Percentiles rank a stretch among this genome's conserved stretches.
phyloP scores from a whole-genome alignment of 1,284 basidiomycete species.

The Austroboletus novae-zelandiae region DNA sequence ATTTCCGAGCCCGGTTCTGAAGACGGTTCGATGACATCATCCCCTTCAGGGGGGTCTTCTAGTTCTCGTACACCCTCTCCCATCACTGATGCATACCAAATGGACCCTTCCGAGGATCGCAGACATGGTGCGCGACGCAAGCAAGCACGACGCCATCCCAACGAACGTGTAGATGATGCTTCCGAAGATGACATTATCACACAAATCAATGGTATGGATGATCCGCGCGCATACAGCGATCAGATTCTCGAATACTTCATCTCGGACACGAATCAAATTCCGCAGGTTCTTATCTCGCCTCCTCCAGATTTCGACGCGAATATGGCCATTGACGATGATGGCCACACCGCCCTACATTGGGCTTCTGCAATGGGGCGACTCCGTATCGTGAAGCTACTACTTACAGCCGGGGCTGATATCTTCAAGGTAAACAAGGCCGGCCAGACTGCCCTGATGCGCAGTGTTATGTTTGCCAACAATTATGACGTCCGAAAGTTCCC shows the following conservation, averaged over 20 bases:
- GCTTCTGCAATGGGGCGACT: conserved; percentile 99
- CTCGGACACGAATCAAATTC: conserved; percentile 94
- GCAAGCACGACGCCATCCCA: conserved; percentile 37
- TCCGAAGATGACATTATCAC: conserved; percentile 42
- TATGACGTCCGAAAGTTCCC: conserved; percentile 99
- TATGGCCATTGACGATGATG: conserved; percentile 97
- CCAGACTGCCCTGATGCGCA: conserved; percentile 97
- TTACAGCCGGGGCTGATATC: conserved; percentile 94
- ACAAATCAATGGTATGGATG: conserved; percentile 40
- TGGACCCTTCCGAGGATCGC: conserved; percentile 41
- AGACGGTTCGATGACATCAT: conserved; percentile 82
- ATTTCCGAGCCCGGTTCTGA: conserved; percentile 67
- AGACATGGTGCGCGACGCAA: conserved; percentile 39
- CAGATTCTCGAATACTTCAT: conserved; percentile 99
- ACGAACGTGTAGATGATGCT: conserved; percentile 39
- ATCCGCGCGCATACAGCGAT: conserved; percentile 78
- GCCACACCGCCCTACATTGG: conserved; percentile 98
- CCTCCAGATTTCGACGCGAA: conserved; percentile 95
- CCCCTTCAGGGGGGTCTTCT: conserved; percentile 81
- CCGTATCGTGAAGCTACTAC: conserved; percentile 91
- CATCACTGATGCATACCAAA: conserved; percentile 53
- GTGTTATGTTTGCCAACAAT: conserved; percentile 99
- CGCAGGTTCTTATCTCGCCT: conserved; percentile 84
- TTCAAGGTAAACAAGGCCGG: conserved; percentile 97
- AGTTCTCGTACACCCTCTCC: conserved; percentile 90